phyloP scores from a whole-genome alignment of 2,329 filamentous ascomycete genomes.

The Nigrospora sphaerica region DNA sequence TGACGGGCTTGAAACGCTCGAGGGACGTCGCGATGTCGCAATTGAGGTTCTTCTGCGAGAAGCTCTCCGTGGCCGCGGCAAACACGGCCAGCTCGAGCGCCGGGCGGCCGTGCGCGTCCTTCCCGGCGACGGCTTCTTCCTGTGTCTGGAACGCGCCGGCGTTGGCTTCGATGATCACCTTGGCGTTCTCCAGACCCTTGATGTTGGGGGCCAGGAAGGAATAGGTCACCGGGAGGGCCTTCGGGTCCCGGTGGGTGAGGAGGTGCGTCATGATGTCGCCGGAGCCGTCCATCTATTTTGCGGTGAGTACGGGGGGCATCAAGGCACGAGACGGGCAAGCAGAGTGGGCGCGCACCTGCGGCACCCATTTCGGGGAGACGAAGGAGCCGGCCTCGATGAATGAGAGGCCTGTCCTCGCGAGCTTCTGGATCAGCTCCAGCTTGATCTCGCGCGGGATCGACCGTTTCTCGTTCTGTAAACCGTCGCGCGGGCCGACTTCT shows the following conservation, averaged over 20 bases:
- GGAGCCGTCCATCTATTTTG: constrained; percentile 68
- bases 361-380: constrained; percentile 60
- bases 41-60: constrained; percentile 77
- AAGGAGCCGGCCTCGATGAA: constrained; percentile 63
- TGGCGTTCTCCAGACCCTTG: constrained; percentile 62
- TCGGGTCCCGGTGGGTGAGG: constrained; percentile 47
- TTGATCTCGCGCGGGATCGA: constrained; percentile 53
- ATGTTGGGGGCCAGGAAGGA: constrained; percentile 76
- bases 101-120: constrained; percentile 33
- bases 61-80: constrained; percentile 73
- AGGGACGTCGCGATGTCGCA: constrained; percentile 71
- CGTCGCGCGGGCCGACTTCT: constrained; percentile 63
- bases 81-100: constrained; percentile 71
- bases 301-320: not conserved
- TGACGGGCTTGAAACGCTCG: constrained; percentile 61
- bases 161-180: constrained; percentile 44
- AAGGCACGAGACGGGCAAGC: too few relatives aligned
- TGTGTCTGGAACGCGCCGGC: constrained; percentile 43
- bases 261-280: constrained; percentile 66
- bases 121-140: constrained; percentile 30
- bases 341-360: constrained; percentile 43
- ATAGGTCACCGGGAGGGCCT: constrained; percentile 57
- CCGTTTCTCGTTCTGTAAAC: constrained; percentile 60
- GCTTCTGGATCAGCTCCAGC: constrained; percentile 51
- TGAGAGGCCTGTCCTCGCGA: constrained; percentile 48